Conservation (phyloP, 2,329 filamentous ascomycete genomes). For the Pseudonectria buxi region DNA sequence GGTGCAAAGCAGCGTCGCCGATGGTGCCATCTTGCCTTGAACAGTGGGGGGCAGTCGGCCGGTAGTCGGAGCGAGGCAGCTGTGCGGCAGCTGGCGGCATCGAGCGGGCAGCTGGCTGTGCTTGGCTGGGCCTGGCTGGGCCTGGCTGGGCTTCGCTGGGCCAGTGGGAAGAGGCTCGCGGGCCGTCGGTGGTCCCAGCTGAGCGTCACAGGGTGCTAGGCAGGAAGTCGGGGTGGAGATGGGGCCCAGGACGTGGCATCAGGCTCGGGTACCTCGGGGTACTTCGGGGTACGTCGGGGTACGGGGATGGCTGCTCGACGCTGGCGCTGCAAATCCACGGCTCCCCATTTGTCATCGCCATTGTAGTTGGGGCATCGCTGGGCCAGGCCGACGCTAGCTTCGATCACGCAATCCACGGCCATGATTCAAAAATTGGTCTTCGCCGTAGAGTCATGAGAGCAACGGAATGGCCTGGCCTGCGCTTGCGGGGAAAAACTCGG, state of each 20-base stretch:
- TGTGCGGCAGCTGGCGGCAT: not conserved
- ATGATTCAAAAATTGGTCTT: constrained; percentile 14
- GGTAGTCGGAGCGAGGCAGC: constrained; percentile 18
- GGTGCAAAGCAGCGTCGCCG: not conserved
- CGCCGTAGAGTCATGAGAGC: not conserved
- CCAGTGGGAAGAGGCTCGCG: constrained; percentile 13
- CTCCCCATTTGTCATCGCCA: constrained; percentile 20
- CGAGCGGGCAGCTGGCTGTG: too few relatives aligned
- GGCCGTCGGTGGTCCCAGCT: constrained; percentile 23
- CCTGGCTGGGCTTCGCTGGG: too few relatives aligned
- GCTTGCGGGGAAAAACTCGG: constrained; percentile 23
- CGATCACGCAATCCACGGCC: constrained; percentile 25
- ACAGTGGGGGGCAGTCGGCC: constrained; percentile 15
- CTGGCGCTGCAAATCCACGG: constrained; percentile 13
- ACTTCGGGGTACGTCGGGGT: too few relatives aligned
- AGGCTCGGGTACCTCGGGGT: too few relatives aligned
- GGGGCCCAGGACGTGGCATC: not conserved
- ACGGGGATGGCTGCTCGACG: too few relatives aligned
- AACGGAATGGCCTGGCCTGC: not conserved
- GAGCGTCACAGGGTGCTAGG: constrained; percentile 7
- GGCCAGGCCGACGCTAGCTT: constrained; percentile 6
- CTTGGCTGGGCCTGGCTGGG: too few relatives aligned
- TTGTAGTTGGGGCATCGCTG: not conserved
- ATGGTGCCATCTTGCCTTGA: not conserved
- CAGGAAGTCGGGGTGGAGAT: constrained; percentile 25